phyloP scores from a whole-genome alignment of 345 rosid species.

The Carallia pectinifolia region DNA sequence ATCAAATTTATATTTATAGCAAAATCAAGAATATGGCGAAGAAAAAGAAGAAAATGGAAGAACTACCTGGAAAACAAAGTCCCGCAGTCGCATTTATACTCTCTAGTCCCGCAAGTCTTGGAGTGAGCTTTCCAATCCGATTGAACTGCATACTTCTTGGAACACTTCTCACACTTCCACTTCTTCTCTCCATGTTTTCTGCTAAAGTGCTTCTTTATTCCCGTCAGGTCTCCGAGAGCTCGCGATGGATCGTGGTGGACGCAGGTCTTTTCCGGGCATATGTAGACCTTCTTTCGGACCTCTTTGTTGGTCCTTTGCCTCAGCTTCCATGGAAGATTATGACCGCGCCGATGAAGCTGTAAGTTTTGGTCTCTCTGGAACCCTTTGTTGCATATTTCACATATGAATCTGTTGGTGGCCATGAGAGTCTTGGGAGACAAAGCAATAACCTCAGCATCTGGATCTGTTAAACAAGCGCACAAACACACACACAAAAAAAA shows the following conservation, averaged over 20 bases:
- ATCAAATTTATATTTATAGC: not conserved
- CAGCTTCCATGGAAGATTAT: slow-evolving; percentile 96
- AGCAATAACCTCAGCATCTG: slow-evolving; percentile 96
- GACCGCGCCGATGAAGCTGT: slow-evolving; percentile 94
- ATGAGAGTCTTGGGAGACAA: slow-evolving; percentile 85
- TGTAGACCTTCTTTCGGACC: slow-evolving; percentile 67
- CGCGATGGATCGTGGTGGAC: slow-evolving; percentile 85
- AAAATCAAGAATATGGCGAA: not conserved
- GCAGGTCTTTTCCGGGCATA: slow-evolving; percentile 89
- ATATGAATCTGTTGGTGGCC: slow-evolving; percentile 88
- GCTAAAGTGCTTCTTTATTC: slow-evolving; percentile 91
- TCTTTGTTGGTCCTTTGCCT: slow-evolving; percentile 72
- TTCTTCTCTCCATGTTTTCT: slow-evolving; percentile 96
- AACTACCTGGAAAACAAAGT: slow-evolving; percentile 86
- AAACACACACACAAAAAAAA: not conserved
- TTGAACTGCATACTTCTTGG: slow-evolving; percentile 93
- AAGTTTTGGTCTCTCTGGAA: slow-evolving; percentile 96
- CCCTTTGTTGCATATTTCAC: slow-evolving; percentile 96
- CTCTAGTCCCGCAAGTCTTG: slow-evolving; percentile 93
- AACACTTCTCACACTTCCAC: slow-evolving; percentile 95
- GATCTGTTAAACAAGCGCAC: slow-evolving; percentile 47
- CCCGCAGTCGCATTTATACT: slow-evolving; percentile 95
- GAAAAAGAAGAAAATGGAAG: not conserved
- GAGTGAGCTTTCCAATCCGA: slow-evolving; percentile 99
- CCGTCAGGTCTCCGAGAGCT: slow-evolving; percentile 95